Evolutionary conservation across 2,329 filamentous ascomycete species (phyloP).

Genomic region (Epichloe sylvatica): DNA sequence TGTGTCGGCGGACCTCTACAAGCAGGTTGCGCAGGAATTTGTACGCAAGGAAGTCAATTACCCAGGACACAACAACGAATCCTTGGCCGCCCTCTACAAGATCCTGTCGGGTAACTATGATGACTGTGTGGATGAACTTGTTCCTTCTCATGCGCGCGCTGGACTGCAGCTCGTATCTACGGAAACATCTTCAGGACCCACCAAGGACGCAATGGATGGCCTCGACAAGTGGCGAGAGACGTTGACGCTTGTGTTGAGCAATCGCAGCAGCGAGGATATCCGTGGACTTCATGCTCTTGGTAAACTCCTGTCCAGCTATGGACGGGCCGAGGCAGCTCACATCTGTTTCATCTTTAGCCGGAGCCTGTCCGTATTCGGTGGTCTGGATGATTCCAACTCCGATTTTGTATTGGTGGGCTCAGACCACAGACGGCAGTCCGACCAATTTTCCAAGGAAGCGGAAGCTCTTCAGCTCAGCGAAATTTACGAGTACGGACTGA

Average conservation of each 20-base stretch:
- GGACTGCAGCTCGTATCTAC: slow-evolving; percentile 83
- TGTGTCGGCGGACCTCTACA: slow-evolving; percentile 72
- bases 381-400: slow-evolving; percentile 64
- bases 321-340: slow-evolving; percentile 80
- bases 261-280: slow-evolving; percentile 68
- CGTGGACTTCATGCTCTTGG: slow-evolving; percentile 69
- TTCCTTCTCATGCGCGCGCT: slow-evolving; percentile 80
- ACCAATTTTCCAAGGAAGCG: slow-evolving; percentile 63
- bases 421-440: slow-evolving; percentile 58
- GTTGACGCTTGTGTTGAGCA: slow-evolving; percentile 70
- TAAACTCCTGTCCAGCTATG: slow-evolving; percentile 70
- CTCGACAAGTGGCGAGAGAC: slow-evolving; percentile 93
- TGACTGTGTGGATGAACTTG: slow-evolving; percentile 89
- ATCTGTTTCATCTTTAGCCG: slow-evolving; percentile 86
- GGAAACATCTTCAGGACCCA: slow-evolving; percentile 42
- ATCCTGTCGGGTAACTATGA: slow-evolving; percentile 88
- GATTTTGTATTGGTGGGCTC: slow-evolving; percentile 75
- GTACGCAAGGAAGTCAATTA: slow-evolving; percentile 88
- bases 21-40: slow-evolving; percentile 88
- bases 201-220: slow-evolving; percentile 65
- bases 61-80: slow-evolving; percentile 64
- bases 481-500: slow-evolving; percentile 81
- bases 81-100: slow-evolving; percentile 82
- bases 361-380: slow-evolving; percentile 56
- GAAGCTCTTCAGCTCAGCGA: slow-evolving; percentile 91